Percentiles rank a stretch among this genome's conserved stretches.
Conservation (phyloP, 2,329 filamentous ascomycete species). For the Penicillium sp. region DNA sequence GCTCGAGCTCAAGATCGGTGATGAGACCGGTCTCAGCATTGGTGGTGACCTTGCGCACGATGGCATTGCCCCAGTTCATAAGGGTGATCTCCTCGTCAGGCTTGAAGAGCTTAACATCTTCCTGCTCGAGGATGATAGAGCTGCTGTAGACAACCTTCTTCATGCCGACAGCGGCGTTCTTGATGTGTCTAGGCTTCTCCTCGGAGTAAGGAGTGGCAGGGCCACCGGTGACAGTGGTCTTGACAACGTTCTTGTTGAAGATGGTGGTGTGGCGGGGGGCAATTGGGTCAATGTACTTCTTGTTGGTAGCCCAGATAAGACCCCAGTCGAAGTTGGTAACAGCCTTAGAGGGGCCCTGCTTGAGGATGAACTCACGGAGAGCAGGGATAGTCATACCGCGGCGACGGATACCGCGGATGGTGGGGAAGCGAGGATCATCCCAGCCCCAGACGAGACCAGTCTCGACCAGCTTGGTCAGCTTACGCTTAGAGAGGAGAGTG, state of each 20-base stretch:
- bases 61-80: constrained; percentile 82
- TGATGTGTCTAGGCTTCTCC: constrained; percentile 82
- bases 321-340: constrained; percentile 52
- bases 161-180: constrained; percentile 78
- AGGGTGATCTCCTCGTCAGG: constrained; percentile 88
- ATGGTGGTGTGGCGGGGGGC: constrained; percentile 73
- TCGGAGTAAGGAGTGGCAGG: constrained; percentile 63
- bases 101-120: constrained; percentile 76
- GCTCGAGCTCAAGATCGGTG: constrained; percentile 71
- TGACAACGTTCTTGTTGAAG: constrained; percentile 67
- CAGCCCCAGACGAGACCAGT: constrained; percentile 50
- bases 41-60: constrained; percentile 52
- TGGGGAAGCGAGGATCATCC: constrained; percentile 53
- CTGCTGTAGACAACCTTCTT: constrained; percentile 82
- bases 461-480: constrained; percentile 52
- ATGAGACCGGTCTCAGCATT: constrained; percentile 55
- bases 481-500: constrained; percentile 52
- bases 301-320: constrained; percentile 60
- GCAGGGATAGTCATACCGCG: constrained; percentile 51
- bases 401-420: constrained; percentile 50
- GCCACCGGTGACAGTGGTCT: constrained; percentile 65
- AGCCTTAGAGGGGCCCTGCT: constrained; percentile 50
- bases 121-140: constrained; percentile 78
- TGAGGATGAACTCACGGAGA: constrained; percentile 51
- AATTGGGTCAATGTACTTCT: constrained; percentile 76